A percentile compares a stretch with the other conserved stretches of the same genome.
phyloP scores from a whole-genome alignment of 2,329 filamentous ascomycete genomes.

The Trichoderma cornu-damae region DNA sequence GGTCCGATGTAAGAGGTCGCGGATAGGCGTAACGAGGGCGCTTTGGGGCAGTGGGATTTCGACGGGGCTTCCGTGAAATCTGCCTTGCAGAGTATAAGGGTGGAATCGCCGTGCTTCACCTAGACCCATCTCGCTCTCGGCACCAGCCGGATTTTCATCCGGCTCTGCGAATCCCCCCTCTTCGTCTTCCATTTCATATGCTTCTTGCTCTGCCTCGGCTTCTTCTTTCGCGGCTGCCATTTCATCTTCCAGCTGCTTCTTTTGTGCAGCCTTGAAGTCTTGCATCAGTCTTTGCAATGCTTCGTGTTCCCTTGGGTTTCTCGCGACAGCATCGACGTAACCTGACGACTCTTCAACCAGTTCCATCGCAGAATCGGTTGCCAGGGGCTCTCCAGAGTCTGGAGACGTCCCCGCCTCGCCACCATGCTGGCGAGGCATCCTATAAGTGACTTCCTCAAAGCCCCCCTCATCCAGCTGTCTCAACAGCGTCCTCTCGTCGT shows the following conservation, averaged over 20 bases:
- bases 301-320: constrained; percentile 50
- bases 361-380: constrained; percentile 25
- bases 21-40: constrained; percentile 65
- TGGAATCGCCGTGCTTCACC: constrained; percentile 55
- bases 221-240: constrained; percentile 23
- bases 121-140: constrained; percentile 29
- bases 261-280: constrained; percentile 49
- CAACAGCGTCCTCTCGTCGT: constrained; percentile 44
- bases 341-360: constrained; percentile 29
- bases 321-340: constrained; percentile 47
- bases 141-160: constrained; percentile 26
- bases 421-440: constrained; percentile 22
- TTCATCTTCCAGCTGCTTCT: constrained; percentile 26
- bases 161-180: constrained; percentile 4
- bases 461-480: constrained; percentile 51
- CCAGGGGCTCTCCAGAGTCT: neutral
- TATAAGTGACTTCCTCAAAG: constrained; percentile 57
- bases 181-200: constrained; percentile 25
- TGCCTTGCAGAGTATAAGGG: constrained; percentile 66
- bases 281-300: constrained; percentile 51
- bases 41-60: constrained; percentile 70
- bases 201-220: constrained; percentile 22
- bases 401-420: constrained; percentile 5
- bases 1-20: constrained; percentile 59
- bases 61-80: constrained; percentile 65